Percentiles rank a stretch among this genome's conserved stretches.
phyloP scores from a whole-genome alignment of 306 rosid genomes.

The Sesbania bispinosa region DNA sequence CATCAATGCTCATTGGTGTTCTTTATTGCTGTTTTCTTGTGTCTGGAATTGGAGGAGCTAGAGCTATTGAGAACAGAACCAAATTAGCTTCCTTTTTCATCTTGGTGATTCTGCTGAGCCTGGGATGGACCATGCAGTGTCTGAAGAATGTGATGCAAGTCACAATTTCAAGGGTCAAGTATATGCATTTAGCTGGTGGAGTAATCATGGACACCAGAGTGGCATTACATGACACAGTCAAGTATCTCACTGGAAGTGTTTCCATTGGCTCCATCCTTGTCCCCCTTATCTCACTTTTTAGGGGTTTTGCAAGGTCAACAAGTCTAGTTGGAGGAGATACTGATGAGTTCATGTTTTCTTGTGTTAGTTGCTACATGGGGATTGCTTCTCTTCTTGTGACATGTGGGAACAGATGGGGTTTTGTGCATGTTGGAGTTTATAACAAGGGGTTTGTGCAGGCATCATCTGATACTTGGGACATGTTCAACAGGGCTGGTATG shows the following conservation, averaged over 20 bases:
- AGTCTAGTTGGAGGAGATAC: slow-evolving; percentile 46
- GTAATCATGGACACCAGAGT: slow-evolving; percentile 16
- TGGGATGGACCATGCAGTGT: slow-evolving; percentile 66
- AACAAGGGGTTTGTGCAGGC: slow-evolving; percentile 62
- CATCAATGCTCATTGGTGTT: slow-evolving; percentile 23
- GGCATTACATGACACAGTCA: slow-evolving; percentile 40
- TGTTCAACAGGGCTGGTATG: slow-evolving; percentile 40
- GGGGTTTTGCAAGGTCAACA: slow-evolving; percentile 52
- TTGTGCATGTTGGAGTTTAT: slow-evolving; percentile 54
- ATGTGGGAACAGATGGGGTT: slow-evolving; percentile 69
- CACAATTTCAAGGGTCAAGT: slow-evolving; percentile 47
- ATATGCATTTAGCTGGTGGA: slow-evolving; percentile 30
- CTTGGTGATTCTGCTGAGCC: slow-evolving; percentile 45
- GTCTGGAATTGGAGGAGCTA: slow-evolving; percentile 53
- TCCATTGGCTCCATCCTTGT: slow-evolving; percentile 54
- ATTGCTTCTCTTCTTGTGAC: slow-evolving; percentile 45
- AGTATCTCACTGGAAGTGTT: slow-evolving; percentile 44
- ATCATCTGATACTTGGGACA: slow-evolving; percentile 50
- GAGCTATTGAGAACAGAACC: slow-evolving; percentile 34
- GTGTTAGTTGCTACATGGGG: slow-evolving; percentile 51
- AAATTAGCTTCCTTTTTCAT: slow-evolving; percentile 32
- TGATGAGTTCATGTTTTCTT: slow-evolving; percentile 65
- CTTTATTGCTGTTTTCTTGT: slow-evolving; percentile 45
- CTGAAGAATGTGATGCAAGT: slow-evolving; percentile 49
- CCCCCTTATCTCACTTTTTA: slow-evolving; percentile 39